These are phyloP conservation scores for Hypoxylon sp. DNA, from an alignment of 2,329 filamentous ascomycete genomes.

Conservation along the genomic window DNA sequence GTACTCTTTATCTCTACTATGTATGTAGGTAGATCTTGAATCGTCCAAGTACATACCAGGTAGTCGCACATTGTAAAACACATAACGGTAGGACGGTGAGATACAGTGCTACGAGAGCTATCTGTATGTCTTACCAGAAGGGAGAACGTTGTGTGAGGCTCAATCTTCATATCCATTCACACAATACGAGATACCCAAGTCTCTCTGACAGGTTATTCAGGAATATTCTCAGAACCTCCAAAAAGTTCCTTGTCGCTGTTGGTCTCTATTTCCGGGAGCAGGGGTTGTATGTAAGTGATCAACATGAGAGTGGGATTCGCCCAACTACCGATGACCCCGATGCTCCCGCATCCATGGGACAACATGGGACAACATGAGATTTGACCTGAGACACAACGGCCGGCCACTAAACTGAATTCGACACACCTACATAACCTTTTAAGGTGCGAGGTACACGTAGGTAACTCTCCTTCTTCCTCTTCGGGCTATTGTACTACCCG, in stretches of 20 bases:
- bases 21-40: too few species aligned
- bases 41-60: neutral
- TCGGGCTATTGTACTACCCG: conserved; percentile 6
- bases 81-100: conserved; percentile 8
- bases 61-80: neutral
- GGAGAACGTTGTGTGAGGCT: conserved; percentile 32
- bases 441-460: conserved; percentile 23
- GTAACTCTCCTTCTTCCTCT: conserved; percentile 9
- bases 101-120: conserved; percentile 7
- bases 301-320: conserved; percentile 34
- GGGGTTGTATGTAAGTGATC: conserved; percentile 29
- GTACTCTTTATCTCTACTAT: conserved; percentile 1
- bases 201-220: neutral
- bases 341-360: conserved; percentile 33
- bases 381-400: conserved; percentile 36
- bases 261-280: conserved; percentile 1
- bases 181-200: neutral
- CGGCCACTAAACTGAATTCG: conserved; percentile 32
- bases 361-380: conserved; percentile 36
- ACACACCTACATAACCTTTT: conserved; percentile 29
- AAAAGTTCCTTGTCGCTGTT: conserved; percentile 3
- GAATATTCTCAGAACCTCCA: neutral
- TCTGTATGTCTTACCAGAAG: conserved; percentile 15
- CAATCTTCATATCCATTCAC: conserved; percentile 23
- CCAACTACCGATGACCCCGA: conserved; percentile 36